These are phyloP conservation scores for Acer negundo DNA, from an alignment of 345 rosid genomes.

Conservation along the genomic window DNA sequence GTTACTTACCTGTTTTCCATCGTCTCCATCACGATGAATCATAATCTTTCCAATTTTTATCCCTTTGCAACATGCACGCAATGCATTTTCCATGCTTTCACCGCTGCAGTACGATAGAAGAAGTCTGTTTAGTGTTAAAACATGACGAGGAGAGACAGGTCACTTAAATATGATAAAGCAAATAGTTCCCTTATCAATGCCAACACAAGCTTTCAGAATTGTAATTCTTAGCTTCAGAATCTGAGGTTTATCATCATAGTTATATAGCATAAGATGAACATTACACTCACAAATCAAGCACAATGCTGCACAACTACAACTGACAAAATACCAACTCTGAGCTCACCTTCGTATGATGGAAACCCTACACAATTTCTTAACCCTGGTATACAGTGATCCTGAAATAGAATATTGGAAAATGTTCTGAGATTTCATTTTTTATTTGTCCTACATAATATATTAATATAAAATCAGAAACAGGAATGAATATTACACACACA, in stretches of 20 bases:
- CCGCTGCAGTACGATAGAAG: slow-evolving; percentile 57
- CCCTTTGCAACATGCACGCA: slow-evolving; percentile 98
- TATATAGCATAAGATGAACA: slow-evolving; percentile 7
- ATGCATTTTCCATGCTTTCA: slow-evolving; percentile 99
- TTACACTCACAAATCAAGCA: background rate
- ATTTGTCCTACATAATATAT: background rate
- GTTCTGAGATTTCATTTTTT: slow-evolving; percentile 2
- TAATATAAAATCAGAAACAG: background rate
- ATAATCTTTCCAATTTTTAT: slow-evolving; percentile 97
- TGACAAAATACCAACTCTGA: slow-evolving; percentile 25
- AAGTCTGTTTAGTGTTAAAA: slow-evolving; percentile 19
- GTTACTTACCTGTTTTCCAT: slow-evolving; percentile 75
- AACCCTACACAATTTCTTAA: slow-evolving; percentile 96
- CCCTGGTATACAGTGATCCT: slow-evolving; percentile 87
- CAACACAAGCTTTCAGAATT: slow-evolving; percentile 11
- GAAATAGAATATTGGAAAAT: slow-evolving; percentile 28
- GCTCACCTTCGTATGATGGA: slow-evolving; percentile 95
- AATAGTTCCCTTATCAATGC: slow-evolving; percentile 13
- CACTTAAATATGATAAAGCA: slow-evolving; percentile 1
- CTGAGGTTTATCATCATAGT: slow-evolving; percentile 9
- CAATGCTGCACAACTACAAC: slow-evolving; percentile 21
- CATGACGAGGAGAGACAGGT: slow-evolving; percentile 1
- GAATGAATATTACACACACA: background rate
- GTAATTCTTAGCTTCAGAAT: slow-evolving; percentile 2
- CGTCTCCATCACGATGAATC: slow-evolving; percentile 97